These are phyloP conservation scores for Calonectria crousiana DNA, from an alignment of 2,329 filamentous ascomycete species.

Conservation along the genomic window DNA sequence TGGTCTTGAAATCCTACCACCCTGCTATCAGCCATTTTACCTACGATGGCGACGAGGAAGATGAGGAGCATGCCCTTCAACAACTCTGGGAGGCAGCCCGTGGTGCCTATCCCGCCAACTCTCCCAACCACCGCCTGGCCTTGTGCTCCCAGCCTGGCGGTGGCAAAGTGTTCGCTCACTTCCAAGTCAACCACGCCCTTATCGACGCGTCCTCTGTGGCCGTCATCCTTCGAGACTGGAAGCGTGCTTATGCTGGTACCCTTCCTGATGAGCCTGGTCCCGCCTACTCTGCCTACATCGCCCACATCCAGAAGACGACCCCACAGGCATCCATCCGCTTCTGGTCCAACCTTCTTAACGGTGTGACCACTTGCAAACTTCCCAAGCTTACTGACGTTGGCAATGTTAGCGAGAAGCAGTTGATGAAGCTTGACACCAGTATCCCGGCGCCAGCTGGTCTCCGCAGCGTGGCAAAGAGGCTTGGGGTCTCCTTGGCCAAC, in stretches of 20 bases:
- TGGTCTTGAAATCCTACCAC: slow-evolving; percentile 51
- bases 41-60: slow-evolving; percentile 27
- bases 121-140: slow-evolving; percentile 28
- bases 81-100: slow-evolving; percentile 18
- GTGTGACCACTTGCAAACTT: slow-evolving; percentile 34
- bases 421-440: not conserved
- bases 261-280: slow-evolving; percentile 26
- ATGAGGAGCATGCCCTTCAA: not conserved
- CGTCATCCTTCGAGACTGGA: slow-evolving; percentile 36
- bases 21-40: slow-evolving; percentile 20
- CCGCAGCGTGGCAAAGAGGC: not conserved
- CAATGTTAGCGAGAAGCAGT: not conserved
- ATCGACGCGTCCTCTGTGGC: slow-evolving; percentile 40
- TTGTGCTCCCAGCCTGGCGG: slow-evolving; percentile 37
- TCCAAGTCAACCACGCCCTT: slow-evolving; percentile 38
- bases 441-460: not conserved
- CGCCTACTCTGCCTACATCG: slow-evolving; percentile 33
- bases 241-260: slow-evolving; percentile 21
- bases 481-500: not conserved
- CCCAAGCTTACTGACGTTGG: slow-evolving; percentile 31
- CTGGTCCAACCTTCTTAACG: slow-evolving; percentile 32
- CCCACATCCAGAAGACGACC: slow-evolving; percentile 21
- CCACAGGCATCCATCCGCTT: not conserved
- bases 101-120: slow-evolving; percentile 11
- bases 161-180: slow-evolving; percentile 35